Evolutionary conservation across 805 yeast species (phyloP), one percentile per base, ranked within the genome.

Genomic region (Hanseniaspora lindneri): DNA sequence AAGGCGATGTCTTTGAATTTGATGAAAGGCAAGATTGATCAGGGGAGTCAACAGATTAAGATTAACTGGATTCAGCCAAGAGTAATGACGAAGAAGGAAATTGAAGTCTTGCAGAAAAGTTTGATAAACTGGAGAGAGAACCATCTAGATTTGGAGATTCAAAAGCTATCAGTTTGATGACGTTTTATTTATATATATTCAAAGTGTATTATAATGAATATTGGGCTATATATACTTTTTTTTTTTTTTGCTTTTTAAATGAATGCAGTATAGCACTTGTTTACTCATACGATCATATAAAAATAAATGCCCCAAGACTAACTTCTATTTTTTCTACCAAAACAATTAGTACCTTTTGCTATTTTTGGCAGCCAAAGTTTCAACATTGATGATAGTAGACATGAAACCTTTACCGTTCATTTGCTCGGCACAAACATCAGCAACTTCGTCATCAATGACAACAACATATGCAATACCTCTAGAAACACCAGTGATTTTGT

Each of bases 1-100:
- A 85, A 85, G 67, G 88, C 96, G 34, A 76, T 92, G 54, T 78
- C 92, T 54, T 69, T 92, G 50, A 84, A 83, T 16, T 72, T 92
- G 55, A 73, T 92, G 59, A 77, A 78, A 63, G 98, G 98, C n/a
- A 72, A 76, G 44, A 89, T 92, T 56, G 94, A 92, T 62, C 94
- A 92, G 67, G 84, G 87, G 37, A 75, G 76, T 43, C 76, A 80
- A 62, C 68, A 80, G 13, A 83, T 92, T 50, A 78, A 81, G 29
- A 79, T 92, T 41, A 78, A 83, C 24, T 92, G 98, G 98, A 80
- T 89, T 53, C 97, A 92, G 70, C 97, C 98, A 51, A 75, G 97
- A 59, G 84, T 87, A 49, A 80, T 92, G 73, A 85, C 85, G 59
- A 71, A 70, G 54, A 76, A 75, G 39, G 98, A 92, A 70, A 82